Conservation (phyloP, 75 land plant genomes). For the Chamaecyparis obtusa region DNA sequence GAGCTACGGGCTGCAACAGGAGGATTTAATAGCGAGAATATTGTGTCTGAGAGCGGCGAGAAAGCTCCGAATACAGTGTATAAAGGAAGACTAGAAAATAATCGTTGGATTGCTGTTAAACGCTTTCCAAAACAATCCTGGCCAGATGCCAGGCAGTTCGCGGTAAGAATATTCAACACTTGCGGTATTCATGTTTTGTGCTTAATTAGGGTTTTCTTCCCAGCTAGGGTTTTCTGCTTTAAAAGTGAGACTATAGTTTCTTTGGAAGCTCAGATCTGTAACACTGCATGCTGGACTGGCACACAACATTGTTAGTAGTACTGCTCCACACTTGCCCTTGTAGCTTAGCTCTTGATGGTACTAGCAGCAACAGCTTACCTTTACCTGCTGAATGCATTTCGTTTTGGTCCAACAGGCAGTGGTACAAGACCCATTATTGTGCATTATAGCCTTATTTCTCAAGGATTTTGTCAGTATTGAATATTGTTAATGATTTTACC, state of each 20-base stretch:
- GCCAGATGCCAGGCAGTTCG: slow-evolving; percentile 92
- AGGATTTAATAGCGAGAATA: slow-evolving; percentile 68
- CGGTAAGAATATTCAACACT: slow-evolving; percentile 29
- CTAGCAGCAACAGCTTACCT: background rate
- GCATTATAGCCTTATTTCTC: background rate
- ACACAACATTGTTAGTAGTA: background rate
- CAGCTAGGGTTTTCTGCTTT: background rate
- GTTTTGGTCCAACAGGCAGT: background rate
- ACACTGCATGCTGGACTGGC: background rate
- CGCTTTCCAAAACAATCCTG: slow-evolving; percentile 87
- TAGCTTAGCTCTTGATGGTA: background rate
- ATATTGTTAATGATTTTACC: background rate
- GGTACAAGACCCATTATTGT: background rate
- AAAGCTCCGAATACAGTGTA: slow-evolving; percentile 92
- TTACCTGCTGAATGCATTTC: background rate
- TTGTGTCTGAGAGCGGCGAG: slow-evolving; percentile 97
- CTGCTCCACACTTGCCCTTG: background rate
- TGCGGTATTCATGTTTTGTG: background rate
- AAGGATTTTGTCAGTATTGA: too few relatives aligned
- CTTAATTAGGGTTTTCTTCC: background rate
- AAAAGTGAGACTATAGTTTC: background rate
- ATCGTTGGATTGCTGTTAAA: slow-evolving; percentile 82
- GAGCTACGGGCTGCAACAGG: slow-evolving; percentile 77
- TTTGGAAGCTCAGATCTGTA: background rate
- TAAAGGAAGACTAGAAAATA: slow-evolving; percentile 67